Percentiles rank a stretch among this genome's conserved stretches.
phyloP scores from a whole-genome alignment of 371 early-diverging fungal genomes.

The Chytridiales sp. region DNA sequence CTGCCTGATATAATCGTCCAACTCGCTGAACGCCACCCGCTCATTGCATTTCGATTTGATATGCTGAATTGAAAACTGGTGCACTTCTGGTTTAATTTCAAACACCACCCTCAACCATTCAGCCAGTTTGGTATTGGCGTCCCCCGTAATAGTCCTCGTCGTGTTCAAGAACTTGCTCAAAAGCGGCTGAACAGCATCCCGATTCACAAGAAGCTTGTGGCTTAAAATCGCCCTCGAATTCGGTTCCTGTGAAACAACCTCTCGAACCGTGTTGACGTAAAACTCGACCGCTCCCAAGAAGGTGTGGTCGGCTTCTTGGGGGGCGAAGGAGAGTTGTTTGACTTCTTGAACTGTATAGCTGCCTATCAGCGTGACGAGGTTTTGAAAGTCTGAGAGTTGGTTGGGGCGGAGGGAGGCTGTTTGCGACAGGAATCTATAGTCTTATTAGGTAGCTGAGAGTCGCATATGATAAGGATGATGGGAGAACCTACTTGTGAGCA shows the following conservation, averaged over 20 bases:
- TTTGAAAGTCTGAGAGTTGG: neutral
- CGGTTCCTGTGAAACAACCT: conserved; percentile 27
- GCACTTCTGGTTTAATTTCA: conserved; percentile 21
- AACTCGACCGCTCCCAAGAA: conserved; percentile 25
- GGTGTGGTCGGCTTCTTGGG: conserved; percentile 27
- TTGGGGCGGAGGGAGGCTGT: neutral
- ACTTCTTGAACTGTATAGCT: neutral
- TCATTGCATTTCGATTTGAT: conserved; percentile 20
- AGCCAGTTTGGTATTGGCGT: conserved; percentile 9
- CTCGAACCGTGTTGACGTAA: conserved; percentile 26
- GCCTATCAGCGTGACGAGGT: neutral
- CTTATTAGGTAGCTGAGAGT: neutral
- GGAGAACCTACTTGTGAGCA: no score
- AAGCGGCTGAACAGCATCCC: conserved; percentile 15
- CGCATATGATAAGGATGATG: neutral
- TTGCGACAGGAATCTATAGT: neutral
- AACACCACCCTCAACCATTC: conserved; percentile 30
- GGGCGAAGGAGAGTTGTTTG: neutral
- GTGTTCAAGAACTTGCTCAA: conserved; percentile 8
- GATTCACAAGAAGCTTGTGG: conserved; percentile 18
- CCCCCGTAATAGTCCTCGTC: conserved; percentile 1
- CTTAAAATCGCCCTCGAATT: conserved; percentile 9
- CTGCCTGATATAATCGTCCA: conserved; percentile 22
- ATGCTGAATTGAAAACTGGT: conserved; percentile 12
- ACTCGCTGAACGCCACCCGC: conserved; percentile 16